Conservation (phyloP, 306 rosid genomes). For the Ceratonia siliqua region DNA sequence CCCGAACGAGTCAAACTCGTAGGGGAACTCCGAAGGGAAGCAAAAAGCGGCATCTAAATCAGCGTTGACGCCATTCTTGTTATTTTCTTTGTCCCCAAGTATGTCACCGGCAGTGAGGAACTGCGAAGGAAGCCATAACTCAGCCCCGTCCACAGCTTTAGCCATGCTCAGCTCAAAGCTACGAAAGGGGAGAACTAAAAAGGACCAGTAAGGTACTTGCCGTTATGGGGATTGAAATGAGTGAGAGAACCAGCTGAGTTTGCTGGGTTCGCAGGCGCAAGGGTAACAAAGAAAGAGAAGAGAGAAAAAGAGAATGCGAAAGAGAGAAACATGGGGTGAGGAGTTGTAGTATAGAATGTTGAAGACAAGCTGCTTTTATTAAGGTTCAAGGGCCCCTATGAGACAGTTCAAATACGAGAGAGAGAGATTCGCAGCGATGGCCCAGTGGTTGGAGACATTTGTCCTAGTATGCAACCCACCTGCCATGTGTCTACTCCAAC, state of each 20-base stretch:
- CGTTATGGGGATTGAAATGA: conserved; percentile 34
- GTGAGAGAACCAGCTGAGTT: conserved; percentile 46
- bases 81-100: conserved; percentile 36
- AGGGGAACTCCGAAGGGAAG: conserved; percentile 79
- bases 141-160: conserved; percentile 33
- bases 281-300: conserved; percentile 34
- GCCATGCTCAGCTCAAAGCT: conserved; percentile 38
- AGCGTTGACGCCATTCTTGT: background rate
- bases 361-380: conserved; percentile 80
- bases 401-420: conserved; percentile 40
- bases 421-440: conserved; percentile 18
- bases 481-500: conserved; percentile 43
- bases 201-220: background rate
- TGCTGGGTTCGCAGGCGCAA: conserved; percentile 47
- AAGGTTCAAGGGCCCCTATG: conserved; percentile 69
- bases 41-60: conserved; percentile 1
- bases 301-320: background rate
- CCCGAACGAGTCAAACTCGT: conserved; percentile 58
- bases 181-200: background rate
- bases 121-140: conserved; percentile 47
- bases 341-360: conserved; percentile 51
- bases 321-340: background rate
- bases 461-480: conserved; percentile 46
- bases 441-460: conserved; percentile 58
- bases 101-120: conserved; percentile 31